Conservation (phyloP, 345 rosid species). For the Sisymbrium altissimum region DNA sequence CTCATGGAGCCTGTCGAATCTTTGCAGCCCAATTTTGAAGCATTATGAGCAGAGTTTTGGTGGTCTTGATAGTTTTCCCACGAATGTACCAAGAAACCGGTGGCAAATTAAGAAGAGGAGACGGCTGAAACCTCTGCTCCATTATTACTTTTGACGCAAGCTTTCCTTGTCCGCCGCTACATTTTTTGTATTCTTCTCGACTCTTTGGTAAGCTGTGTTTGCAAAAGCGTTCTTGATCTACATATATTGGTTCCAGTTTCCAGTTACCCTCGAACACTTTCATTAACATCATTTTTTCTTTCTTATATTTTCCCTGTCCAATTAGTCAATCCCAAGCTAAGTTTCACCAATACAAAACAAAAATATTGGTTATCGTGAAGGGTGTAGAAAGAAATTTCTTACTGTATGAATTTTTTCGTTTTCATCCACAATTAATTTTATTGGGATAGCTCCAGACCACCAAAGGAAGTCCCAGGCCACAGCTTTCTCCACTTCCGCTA, state of each 20-base stretch:
- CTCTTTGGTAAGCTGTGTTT: slow-evolving; percentile 51
- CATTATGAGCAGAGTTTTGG: slow-evolving; percentile 55
- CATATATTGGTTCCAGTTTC: slow-evolving; percentile 57
- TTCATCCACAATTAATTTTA: not conserved
- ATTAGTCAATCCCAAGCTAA: not conserved
- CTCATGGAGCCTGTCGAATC: not conserved
- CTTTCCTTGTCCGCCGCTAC: slow-evolving; percentile 63
- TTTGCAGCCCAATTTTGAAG: slow-evolving; percentile 3
- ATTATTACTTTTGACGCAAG: slow-evolving; percentile 58
- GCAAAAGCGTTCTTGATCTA: slow-evolving; percentile 55
- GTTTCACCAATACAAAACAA: not conserved
- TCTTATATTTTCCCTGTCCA: slow-evolving; percentile 64
- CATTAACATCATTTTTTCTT: slow-evolving; percentile 66
- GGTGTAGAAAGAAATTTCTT: not conserved
- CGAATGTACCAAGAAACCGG: slow-evolving; percentile 81
- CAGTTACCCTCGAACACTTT: slow-evolving; percentile 68
- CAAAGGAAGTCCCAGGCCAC: not conserved
- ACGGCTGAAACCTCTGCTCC: slow-evolving; percentile 68
- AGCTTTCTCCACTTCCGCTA: not conserved
- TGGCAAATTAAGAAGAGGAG: slow-evolving; percentile 52
- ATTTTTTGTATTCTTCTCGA: slow-evolving; percentile 51
- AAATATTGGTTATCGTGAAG: not conserved
- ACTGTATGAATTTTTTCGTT: not conserved
- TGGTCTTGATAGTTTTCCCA: slow-evolving; percentile 57
- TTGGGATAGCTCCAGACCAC: not conserved